Base-by-base conservation (phyloP, 108 stramenopile species). In the Nannochloropsis gaditana region DNA sequence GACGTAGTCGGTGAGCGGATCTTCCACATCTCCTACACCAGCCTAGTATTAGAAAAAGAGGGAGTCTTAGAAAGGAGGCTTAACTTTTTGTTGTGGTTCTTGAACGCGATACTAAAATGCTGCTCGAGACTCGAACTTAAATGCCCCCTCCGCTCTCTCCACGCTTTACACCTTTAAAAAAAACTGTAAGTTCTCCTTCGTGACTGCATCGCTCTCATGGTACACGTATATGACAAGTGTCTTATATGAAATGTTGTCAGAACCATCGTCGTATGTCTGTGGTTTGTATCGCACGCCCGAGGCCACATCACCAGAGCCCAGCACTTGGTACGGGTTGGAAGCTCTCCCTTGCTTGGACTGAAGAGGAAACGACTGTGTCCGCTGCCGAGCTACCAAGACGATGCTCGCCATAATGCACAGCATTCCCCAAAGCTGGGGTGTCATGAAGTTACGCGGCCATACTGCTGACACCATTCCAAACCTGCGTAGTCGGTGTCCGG, bases 331-430 rank as follows among this genome's bases (percentile, higher is more conserved):
- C 19, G 59, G 59, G 59, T 73, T 15, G 59, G 31, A 31, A 31
- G 31, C 31, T 31, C 31, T 0, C 31, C 31, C 31, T 31, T 31
- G 0, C 31, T 73, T 15, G 8, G 15, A 4, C 4, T 15, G 59
- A 8, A 2, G 59, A 15, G 8, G 2, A 6, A n/a, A 73, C 19
- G n/a, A 73, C 15, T 73, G 15, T 73, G 59, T 73, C 59, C 59
- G 59, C 8, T n/a, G 59, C 59, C 59, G n/a, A n/a, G 59, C 59
- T n/a, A 73, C 59, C 59, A 73, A 73, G n/a, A 73, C 59, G 59
- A 15, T n/a, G 59, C 59, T 73, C 19, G n/a, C 59, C 59, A 73
- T 73, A 2, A 73, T 8, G 59, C 59, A n/a, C 59, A 73, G 59
- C 59, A 73, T 0, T n/a, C 59, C 59, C 59, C 15, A 73, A 2